Percentiles rank a stretch among this genome's conserved stretches.
Evolutionary conservation across 495 filamentous ascomycete genomes (phyloP).

Genomic region (Aspergillus taichungensis): DNA sequence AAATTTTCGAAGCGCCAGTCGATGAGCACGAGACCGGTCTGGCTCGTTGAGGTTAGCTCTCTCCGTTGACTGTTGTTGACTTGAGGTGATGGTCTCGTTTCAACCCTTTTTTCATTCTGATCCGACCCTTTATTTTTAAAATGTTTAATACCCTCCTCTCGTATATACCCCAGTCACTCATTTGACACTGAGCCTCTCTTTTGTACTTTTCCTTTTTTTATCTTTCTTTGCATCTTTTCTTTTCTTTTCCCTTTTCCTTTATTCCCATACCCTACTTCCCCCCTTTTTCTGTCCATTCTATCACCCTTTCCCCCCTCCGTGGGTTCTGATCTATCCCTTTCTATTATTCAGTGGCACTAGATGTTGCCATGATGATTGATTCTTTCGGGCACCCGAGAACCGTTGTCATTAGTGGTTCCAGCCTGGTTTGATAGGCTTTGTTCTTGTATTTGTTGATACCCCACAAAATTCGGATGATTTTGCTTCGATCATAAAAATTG

Average conservation of each 20-base stretch:
- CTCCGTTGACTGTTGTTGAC: not conserved
- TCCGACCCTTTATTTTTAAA: not conserved
- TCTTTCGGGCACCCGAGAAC: not conserved
- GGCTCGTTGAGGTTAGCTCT: conserved; percentile 13
- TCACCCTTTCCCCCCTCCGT: conserved; percentile 2
- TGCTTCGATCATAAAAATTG: conserved; percentile 4
- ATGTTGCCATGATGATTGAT: conserved; percentile 7
- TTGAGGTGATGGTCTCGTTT: not conserved
- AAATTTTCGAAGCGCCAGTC: conserved; percentile 55
- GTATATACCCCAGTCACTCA: conserved; percentile 22
- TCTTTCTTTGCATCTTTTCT: conserved; percentile 12
- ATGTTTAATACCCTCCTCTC: conserved; percentile 7
- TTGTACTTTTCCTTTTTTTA: conserved; percentile 13
- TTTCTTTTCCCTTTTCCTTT: conserved; percentile 11
- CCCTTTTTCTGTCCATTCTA: too few species aligned
- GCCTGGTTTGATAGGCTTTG: conserved; percentile 11
- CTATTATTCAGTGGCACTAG: conserved; percentile 1
- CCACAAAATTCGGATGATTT: conserved; percentile 25
- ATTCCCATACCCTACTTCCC: too few species aligned
- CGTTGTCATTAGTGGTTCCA: conserved; percentile 2
- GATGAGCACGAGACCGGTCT: conserved; percentile 55
- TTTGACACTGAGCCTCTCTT: conserved; percentile 19
- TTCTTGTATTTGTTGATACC: conserved; percentile 35
- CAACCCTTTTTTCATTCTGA: not conserved
- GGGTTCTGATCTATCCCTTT: conserved; percentile 4